Percentiles rank a stretch among this genome's conserved stretches.
phyloP scores from a whole-genome alignment of 805 yeast genomes.

The Candida boleticola region DNA sequence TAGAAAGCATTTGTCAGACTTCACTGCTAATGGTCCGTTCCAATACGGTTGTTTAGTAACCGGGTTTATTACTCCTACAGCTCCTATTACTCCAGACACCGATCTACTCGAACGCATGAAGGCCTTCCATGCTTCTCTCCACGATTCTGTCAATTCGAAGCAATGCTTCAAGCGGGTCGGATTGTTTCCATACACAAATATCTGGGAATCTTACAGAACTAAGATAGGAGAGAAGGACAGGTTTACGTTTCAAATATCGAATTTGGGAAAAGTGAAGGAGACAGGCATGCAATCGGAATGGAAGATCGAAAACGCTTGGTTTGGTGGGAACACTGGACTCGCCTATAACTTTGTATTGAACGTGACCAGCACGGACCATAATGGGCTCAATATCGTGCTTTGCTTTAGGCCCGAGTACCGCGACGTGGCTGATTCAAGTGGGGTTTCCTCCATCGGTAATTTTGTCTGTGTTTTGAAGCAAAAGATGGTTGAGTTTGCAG shows the following conservation, averaged over 20 bases:
- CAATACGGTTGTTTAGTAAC: conserved; percentile 7
- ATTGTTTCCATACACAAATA: conserved; percentile 10
- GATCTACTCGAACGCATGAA: background rate
- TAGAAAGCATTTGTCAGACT: conserved; percentile 9
- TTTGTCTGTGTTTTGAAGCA: no score
- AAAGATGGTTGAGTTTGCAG: no score
- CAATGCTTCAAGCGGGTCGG: conserved; percentile 12
- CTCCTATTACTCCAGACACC: conserved; percentile 1
- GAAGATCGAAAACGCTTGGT: conserved; percentile 13
- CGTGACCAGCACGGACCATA: conserved; percentile 10
- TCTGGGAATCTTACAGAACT: conserved; percentile 8
- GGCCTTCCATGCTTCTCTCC: conserved; percentile 1
- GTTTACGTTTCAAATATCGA: conserved; percentile 18
- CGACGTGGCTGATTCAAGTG: no score
- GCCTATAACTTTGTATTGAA: conserved; percentile 12
- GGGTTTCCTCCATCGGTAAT: no score
- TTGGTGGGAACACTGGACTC: conserved; percentile 19
- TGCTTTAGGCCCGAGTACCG: conserved; percentile 10
- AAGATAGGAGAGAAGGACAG: conserved; percentile 10
- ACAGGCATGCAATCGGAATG: background rate
- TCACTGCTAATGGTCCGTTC: conserved; percentile 2
- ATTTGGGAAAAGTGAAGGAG: conserved; percentile 15
- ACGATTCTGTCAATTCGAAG: conserved; percentile 7
- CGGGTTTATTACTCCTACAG: background rate
- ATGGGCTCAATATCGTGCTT: conserved; percentile 16